phyloP scores from a whole-genome alignment of 2,329 filamentous ascomycete genomes.

The Podosphaera fusca region DNA sequence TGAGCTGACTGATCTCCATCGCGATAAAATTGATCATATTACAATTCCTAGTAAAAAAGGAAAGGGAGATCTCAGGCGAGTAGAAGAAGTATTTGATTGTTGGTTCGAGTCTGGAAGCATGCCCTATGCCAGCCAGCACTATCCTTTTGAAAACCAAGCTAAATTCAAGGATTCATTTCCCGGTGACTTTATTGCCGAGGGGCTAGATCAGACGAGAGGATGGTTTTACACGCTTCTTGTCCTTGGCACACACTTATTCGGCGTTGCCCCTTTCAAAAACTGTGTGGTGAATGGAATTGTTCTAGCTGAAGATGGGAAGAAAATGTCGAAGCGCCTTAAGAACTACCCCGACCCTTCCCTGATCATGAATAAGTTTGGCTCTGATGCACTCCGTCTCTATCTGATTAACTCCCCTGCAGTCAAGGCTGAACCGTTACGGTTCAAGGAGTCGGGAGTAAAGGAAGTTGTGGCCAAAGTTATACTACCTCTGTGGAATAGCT shows the following conservation, averaged over 20 bases:
- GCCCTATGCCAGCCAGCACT: constrained; percentile 80
- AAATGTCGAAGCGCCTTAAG: constrained; percentile 94
- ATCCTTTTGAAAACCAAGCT: constrained; percentile 74
- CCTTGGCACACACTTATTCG: constrained; percentile 70
- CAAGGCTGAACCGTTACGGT: constrained; percentile 68
- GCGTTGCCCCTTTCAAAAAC: constrained; percentile 71
- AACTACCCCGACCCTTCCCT: constrained; percentile 79
- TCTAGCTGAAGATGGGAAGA: constrained; percentile 83
- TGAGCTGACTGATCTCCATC: constrained; percentile 66
- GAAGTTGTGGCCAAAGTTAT: constrained; percentile 85
- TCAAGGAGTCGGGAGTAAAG: constrained; percentile 82
- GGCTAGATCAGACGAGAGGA: constrained; percentile 77
- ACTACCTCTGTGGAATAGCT: constrained; percentile 84
- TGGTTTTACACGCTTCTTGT: constrained; percentile 94
- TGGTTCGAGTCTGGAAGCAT: constrained; percentile 95
- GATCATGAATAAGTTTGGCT: constrained; percentile 72
- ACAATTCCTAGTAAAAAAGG: constrained; percentile 80
- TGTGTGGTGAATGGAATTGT: constrained; percentile 94
- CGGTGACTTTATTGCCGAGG: constrained; percentile 85
- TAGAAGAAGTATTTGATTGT: constrained; percentile 84
- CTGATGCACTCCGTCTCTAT: constrained; percentile 81
- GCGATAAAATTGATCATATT: constrained; percentile 81
- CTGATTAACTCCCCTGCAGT: constrained; percentile 94
- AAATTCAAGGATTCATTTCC: constrained; percentile 64
- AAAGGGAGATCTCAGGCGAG: constrained; percentile 57